Evolutionary conservation across 2,329 filamentous ascomycete species (phyloP), one percentile per base, ranked within the genome.

Genomic region (Daldinia eschscholtzii): DNA sequence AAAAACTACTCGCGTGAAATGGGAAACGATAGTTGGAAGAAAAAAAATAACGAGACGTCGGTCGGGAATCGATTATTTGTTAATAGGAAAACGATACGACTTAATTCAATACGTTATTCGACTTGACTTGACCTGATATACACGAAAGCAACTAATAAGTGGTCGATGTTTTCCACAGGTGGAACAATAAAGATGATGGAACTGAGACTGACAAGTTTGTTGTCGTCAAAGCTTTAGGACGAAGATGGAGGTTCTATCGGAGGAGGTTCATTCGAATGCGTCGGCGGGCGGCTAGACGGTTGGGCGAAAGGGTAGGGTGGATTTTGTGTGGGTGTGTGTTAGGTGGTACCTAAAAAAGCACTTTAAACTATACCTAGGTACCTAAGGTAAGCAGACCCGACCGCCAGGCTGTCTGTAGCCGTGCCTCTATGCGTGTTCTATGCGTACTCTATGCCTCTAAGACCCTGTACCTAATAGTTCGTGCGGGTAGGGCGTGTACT

Each of bases 231-330:
- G 53, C 35, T n/a, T 39, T 57, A 33, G 33, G 30, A 58, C 46
- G 61, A 60, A 55, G 67, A 57, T 69, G 64, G 67, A 70, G 57
- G 68, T 70, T 61, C 57, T 70, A 61, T 69, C 69, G 69, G 69
- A 71, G 69, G 66, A 71, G 69, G 69, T 71, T 69, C 42, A 61
- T 57, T 69, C 63, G 44, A 65, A 39, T 62, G 68, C 66, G 58
- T 67, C 66, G 41, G 69, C 69, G 67, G 67, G 64, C 67, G 64
- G 68, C 65, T 68, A 63, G 65, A 68, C 50, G 46, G 69, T 71
- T 71, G 63, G 68, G 66, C 64, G 28, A 41, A 41, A 44, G 28
- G 10, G 30, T 18, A 44, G 18, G 53, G 64, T 68, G 68, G 61
- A 64, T 67, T 65, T 53, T 64, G 57, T 48, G 64, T 35, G 10